Evolutionary conservation across 768 basidiomycete genomes (phyloP), one percentile per base, ranked within the genome.

Genomic region (Thelephora aurantiotincta): DNA sequence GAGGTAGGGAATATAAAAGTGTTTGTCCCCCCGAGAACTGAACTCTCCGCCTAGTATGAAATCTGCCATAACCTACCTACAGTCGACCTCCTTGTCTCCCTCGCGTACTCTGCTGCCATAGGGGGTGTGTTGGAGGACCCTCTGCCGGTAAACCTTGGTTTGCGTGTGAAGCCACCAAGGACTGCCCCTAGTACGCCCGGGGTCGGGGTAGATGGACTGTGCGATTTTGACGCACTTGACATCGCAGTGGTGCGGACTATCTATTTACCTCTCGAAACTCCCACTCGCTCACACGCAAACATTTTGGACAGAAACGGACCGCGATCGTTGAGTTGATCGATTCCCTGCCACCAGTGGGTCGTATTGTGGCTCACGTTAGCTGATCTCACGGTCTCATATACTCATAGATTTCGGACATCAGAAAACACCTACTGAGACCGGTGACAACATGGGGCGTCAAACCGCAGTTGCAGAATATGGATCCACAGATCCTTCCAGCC

Each of bases 1-100:
- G 80, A 84, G 68, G 80, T 77, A 30, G 23, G 37, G n/a, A 33
- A 11, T 5, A 23, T 37, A 35, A 35, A 16, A 36, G 42, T 4
- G 26, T 36, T 19, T 18, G 46, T 33, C 5, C 9, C 9, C 4
- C 9, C 26, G 26, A 30, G 9, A 9, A 9, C 26, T 30, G 26
- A 30, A 30, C 26, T 30, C 4, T 30, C 26, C 26, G 26, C 26
- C 26, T 44, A 83, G 80, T 82, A 83, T 52, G 82, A 86, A 58
- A 80, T 86, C 47, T 64, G 73, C 16, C 72, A 73, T 48, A 82
- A 83, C 51, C 68, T 78, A 0, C 62, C 67, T 38, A 74, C 74
- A 0, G 81, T 85, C 26, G 82, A 86, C 52, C 69, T 85, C 7
- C 71, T 85, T 4, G 70, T 83, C 16, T 80, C 79, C 16, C 63